Conservation (phyloP, 2,329 filamentous ascomycete genomes). For the Escovopsis sp. region DNA sequence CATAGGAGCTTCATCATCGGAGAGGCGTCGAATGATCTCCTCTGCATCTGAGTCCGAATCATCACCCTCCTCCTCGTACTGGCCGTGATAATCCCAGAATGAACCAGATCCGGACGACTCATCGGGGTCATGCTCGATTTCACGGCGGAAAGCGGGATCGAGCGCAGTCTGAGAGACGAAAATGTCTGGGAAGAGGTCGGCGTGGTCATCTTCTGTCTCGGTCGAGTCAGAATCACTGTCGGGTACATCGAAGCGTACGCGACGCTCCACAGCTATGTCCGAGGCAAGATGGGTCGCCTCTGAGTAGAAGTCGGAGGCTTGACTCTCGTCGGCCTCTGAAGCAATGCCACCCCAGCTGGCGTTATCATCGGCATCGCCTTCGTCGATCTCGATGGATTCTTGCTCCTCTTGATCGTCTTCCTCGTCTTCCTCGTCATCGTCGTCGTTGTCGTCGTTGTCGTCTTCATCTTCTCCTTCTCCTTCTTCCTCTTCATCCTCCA, state of each 20-base stretch:
- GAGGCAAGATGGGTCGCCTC: slow-evolving; percentile 27
- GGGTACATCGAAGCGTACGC: slow-evolving; percentile 60
- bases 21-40: slow-evolving; percentile 20
- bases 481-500: slow-evolving; percentile 24
- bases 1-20: slow-evolving; percentile 27
- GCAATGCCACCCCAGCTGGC: slow-evolving; percentile 42
- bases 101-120: slow-evolving; percentile 43
- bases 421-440: slow-evolving; percentile 23
- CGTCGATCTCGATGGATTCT: slow-evolving; percentile 20
- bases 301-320: slow-evolving; percentile 27
- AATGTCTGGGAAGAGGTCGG: slow-evolving; percentile 60
- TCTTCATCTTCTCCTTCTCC: slow-evolving; percentile 23
- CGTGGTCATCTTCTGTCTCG: slow-evolving; percentile 45
- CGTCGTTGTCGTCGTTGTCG: slow-evolving; percentile 23
- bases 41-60: slow-evolving; percentile 32
- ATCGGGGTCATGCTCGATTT: slow-evolving; percentile 55
- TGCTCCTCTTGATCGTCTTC: slow-evolving; percentile 26
- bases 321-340: slow-evolving; percentile 29
- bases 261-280: slow-evolving; percentile 34
- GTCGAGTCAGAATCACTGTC: slow-evolving; percentile 53
- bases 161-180: slow-evolving; percentile 63
- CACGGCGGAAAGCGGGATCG: slow-evolving; percentile 55
- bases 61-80: slow-evolving; percentile 24
- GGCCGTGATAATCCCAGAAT: slow-evolving; percentile 48
- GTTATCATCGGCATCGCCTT: slow-evolving; percentile 28